Evolutionary conservation across 2,329 filamentous ascomycete species (phyloP).

Genomic region (Fusarium longipes): DNA sequence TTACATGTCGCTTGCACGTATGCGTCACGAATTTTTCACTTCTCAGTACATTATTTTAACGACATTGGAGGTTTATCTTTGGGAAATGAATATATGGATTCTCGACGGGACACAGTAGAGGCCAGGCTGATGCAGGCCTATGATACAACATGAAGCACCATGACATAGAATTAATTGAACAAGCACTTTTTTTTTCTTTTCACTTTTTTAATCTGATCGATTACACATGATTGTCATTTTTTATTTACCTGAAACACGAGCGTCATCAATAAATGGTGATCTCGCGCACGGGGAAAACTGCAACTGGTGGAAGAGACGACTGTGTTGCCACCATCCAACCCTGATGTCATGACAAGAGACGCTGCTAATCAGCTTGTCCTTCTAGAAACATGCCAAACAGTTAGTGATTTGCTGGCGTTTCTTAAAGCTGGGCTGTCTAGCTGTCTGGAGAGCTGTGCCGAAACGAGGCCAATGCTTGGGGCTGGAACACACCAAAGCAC

Average conservation of each 20-base stretch:
- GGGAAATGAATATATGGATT: too few relatives aligned
- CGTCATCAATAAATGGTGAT: not conserved
- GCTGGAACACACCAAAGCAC: not conserved
- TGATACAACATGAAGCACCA: slow-evolving; percentile 13
- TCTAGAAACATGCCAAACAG: not conserved
- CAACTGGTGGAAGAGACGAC: not conserved
- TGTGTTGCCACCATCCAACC: not conserved
- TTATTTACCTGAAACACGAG: slow-evolving; percentile 2
- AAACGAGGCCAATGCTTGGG: not conserved
- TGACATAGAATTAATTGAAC: slow-evolving; percentile 17
- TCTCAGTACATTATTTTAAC: slow-evolving; percentile 16
- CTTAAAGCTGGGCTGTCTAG: not conserved
- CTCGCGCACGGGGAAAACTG: not conserved
- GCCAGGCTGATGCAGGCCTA: not conserved
- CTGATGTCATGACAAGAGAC: not conserved
- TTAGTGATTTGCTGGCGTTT: not conserved
- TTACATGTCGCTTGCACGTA: not conserved
- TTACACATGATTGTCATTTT: not conserved
- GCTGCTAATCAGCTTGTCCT: not conserved
- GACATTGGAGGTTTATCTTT: not conserved
- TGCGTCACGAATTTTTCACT: not conserved
- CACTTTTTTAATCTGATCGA: not conserved
- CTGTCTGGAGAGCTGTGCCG: not conserved
- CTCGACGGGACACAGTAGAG: slow-evolving; percentile 1
- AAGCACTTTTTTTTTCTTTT: not conserved